Base-by-base conservation (phyloP, 2,329 filamentous ascomycete species). In the Clarireedia paspali region DNA sequence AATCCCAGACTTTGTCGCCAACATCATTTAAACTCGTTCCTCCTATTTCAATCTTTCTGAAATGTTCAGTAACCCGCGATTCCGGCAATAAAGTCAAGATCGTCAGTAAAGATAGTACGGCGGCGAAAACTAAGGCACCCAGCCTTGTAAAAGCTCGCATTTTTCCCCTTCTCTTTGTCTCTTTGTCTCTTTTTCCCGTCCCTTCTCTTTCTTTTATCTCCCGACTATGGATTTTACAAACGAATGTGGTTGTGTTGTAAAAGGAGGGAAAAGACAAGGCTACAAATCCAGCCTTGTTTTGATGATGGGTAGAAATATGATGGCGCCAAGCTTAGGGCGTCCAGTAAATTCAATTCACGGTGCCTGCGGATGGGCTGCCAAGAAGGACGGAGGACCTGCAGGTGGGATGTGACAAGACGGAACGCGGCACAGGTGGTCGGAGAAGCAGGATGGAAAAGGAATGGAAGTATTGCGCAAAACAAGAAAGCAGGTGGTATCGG, bases 41-140 rank as follows among this genome's bases (percentile, higher is more conserved):
- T 5, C 57, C 59, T 2, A 66, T 40, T 2, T 49, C 49, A 24
- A 66, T 62, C 38, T 62, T 63, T 45, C 63, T 60, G 30, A 67
- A 34, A 20, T 58, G 59, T 26, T 58, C 58, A 5, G 56, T 57
- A 6, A 63, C 59, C 14, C 39, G 50, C 12, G 57, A 49, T 12
- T 53, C 55, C 7, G 59, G 60, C 5, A 67, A 44, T 3, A 68
- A 39, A 6, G 64, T 17, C 14, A 58, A 46, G 20, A 66, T 59
- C 0, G 60, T 58, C 5, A 60, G 23, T 10, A 66, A 49, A 23
- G 66, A 67, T 3, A 68, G 30, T 1, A 62, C 23, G 6, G 59
- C 55, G 36, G 66, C 50, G 14, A 64, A 52, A 2, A 64, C 55
- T 6, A 60, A 58, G 7, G 57, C 59, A 6, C 59, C 61, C 17